Base-by-base conservation (phyloP, 345 rosid species). In the Hypericum androsaemum region DNA sequence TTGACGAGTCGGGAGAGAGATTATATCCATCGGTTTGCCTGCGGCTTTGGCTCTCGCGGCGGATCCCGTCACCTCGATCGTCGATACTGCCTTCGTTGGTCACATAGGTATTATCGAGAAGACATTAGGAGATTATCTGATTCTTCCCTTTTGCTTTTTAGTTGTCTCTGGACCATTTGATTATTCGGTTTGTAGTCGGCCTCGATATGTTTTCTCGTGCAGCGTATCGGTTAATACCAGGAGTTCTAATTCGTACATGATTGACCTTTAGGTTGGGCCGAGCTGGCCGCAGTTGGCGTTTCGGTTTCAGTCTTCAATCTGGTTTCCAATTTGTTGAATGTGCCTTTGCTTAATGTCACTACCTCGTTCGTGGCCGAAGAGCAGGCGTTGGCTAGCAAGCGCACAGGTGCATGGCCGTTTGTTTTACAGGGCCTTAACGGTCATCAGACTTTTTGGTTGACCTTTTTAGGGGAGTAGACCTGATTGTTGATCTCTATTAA, bases 311-410 rank as follows among this genome's bases (percentile, higher is more conserved):
- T 84, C 32, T 90, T 82, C 69, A 90, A 90, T 72, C 70, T 90
- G 61, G 95, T 84, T 2, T 90, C 96, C 0, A 90, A 90, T 57
- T 67, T 87, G 68, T 75, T 90, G 52, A 90, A 83, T 62, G 89
- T 90, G 56, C 98, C 95, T 6, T 71, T 90, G 70, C 88, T 90
- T 42, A 90, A 87, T 59, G 60, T 87, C 22, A 90, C 96, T 0
- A 87, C 96, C 6, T 90, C 96, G 47, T 81, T 84, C 66, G 98
- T 81, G 13, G 98, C 95, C 32, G 96, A 90, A 65, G 98, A 90
- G 66, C 89, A 82, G 39, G 82, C 88, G 0, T 8, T 65, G 62
- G 52, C 55, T 5, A 58, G 56, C 58, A 74, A 74, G 48, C 52
- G 59, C 16, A 49, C 7, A 16, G 10, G 22, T 36, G 7, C 7